phyloP scores from a whole-genome alignment of 2,329 filamentous ascomycete species.

The Nigrospora oryzae region DNA sequence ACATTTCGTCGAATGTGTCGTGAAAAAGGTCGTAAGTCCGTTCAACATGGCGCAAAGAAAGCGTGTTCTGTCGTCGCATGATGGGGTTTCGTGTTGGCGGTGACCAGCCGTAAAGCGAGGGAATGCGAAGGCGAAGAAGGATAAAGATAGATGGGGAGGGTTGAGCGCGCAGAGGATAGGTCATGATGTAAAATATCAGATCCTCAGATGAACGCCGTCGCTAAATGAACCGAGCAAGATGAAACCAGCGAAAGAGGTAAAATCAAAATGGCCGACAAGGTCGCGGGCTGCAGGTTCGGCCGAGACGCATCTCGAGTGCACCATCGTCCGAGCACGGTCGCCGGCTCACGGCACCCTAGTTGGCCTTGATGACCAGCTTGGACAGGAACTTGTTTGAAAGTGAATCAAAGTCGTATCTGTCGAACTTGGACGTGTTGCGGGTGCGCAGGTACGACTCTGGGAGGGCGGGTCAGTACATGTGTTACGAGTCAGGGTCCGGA shows the following conservation, averaged over 20 bases:
- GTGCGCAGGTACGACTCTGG: conserved; percentile 80
- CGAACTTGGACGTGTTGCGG: conserved; percentile 73
- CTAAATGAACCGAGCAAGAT: conserved; percentile 27
- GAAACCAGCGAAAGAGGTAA: conserved; percentile 17
- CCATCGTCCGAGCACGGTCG: no score
- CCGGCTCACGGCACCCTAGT: conserved; percentile 36
- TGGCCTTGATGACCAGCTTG: conserved; percentile 91
- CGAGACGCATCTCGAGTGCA: no score
- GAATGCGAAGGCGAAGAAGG: conserved; percentile 13
- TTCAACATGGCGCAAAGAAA: conserved; percentile 18
- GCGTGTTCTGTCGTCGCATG: conserved; percentile 13
- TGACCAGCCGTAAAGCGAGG: conserved; percentile 20
- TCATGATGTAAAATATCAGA: conserved; percentile 26
- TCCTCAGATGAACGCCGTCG: conserved; percentile 31
- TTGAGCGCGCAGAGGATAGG: conserved; percentile 10
- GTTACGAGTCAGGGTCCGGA: not conserved
- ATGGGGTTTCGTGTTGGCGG: conserved; percentile 15
- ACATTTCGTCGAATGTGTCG: conserved; percentile 23
- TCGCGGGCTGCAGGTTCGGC: no score
- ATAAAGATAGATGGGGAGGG: conserved; percentile 15
- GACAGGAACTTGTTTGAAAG: conserved; percentile 96
- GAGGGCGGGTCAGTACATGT: conserved; percentile 28
- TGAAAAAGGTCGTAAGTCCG: conserved; percentile 21
- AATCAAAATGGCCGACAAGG: conserved; percentile 11
- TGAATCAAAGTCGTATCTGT: conserved; percentile 87